Evolutionary conservation across 345 rosid genomes (phyloP), one percentile per base, ranked within the genome.

Genomic region (Eutrema yunnanense): DNA sequence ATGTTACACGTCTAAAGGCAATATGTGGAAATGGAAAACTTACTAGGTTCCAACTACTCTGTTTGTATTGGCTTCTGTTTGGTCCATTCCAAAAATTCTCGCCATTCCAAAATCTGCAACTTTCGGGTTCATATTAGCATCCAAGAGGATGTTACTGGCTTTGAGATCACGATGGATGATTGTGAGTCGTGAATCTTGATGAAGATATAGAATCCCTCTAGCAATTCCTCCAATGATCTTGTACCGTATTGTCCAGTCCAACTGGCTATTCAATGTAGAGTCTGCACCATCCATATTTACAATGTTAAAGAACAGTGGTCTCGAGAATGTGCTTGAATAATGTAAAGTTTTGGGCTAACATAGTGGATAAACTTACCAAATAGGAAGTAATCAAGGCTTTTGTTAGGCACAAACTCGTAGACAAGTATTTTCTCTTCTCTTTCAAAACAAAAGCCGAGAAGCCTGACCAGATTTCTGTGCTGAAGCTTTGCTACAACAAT

Each of bases 31-130:
- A 22, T 0, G 1, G 3, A 49, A 27, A 10, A 62, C 78, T 79
- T 82, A 86, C 94, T 55, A 80, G 34, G 94, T 83, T 9, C 81
- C 87, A 5, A 78, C 84, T 55, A 83, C 57, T 59, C 78, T 81
- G 0, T 0, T 62, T 0, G 85, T 86, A 27, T 74, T 73, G 8
- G 73, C 84, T 58, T 78, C 76, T 4, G 74, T 66, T 65, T 86
- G 69, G 30, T 74, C 75, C 55, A 40, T 73, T 12, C 63, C 63
- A 10, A 80, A 80, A 26, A 82, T 78, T 53, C 65, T 71, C 0
- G 87, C 89, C 80, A 73, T 78, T 49, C 82, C 87, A 48, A 86
- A 86, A 55, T 79, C 86, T 8, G 75, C 83, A 58, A 86, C 62
- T 60, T 74, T 82, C 3, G 87, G 84, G 27, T 82, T 80, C 59